phyloP scores from a whole-genome alignment of 495 filamentous ascomycete genomes.

The Neurospora sp. region DNA sequence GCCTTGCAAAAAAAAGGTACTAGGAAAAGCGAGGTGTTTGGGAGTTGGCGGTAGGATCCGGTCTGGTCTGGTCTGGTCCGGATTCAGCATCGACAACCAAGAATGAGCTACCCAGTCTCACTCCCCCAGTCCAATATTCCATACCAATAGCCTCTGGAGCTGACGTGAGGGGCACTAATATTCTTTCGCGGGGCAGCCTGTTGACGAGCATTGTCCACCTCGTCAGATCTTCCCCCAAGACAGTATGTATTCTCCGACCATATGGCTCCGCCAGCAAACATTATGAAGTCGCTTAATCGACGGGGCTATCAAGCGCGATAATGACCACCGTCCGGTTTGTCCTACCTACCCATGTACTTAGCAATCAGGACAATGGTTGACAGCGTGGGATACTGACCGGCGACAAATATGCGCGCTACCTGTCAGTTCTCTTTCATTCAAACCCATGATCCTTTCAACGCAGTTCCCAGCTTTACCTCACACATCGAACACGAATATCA shows the following conservation, averaged over 20 bases:
- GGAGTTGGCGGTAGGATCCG: not conserved
- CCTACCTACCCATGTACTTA: not conserved
- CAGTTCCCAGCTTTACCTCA: not conserved
- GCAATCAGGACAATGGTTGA: not conserved
- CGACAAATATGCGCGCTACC: not conserved
- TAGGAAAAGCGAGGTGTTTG: not conserved
- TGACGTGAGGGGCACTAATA: not conserved
- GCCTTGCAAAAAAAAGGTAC: not conserved
- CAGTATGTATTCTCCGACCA: not conserved
- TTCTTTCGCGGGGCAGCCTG: not conserved
- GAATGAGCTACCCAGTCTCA: not conserved
- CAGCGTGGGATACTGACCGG: not conserved
- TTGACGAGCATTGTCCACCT: not conserved
- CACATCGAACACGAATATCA: not conserved
- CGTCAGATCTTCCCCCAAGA: not conserved
- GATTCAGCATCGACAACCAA: not conserved
- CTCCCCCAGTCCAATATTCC: not conserved
- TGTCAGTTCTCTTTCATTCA: not conserved
- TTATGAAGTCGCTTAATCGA: not conserved
- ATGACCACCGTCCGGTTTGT: not conserved
- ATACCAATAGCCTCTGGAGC: not conserved
- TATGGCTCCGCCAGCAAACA: not conserved
- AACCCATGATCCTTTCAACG: not conserved
- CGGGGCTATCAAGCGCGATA: not conserved
- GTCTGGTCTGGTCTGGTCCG: not conserved